These are phyloP conservation scores for Groenewaldozyma tartarivorans DNA, from an alignment of 805 yeast species.

Conservation along the genomic window DNA sequence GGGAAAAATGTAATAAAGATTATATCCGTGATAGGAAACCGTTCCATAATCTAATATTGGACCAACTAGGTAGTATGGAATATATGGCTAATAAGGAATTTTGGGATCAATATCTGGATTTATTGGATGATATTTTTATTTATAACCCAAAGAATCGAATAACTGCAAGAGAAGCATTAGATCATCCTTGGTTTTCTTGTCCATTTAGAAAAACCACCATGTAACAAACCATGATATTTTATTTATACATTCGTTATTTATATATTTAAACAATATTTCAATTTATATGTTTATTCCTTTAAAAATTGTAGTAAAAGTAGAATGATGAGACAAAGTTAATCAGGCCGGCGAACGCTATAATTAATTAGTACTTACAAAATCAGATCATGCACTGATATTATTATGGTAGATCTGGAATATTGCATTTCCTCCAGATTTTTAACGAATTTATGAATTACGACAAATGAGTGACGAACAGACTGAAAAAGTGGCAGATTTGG, in stretches of 20 bases:
- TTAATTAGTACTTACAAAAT: too few species aligned
- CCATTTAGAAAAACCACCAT: too few species aligned
- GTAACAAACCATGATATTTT: too few species aligned
- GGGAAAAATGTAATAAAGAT: conserved; percentile 26
- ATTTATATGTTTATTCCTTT: conserved; percentile 2
- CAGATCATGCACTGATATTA: too few species aligned
- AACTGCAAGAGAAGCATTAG: conserved; percentile 65
- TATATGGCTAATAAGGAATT: conserved; percentile 35
- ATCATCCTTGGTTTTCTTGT: conserved; percentile 89
- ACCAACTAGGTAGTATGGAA: conserved; percentile 5
- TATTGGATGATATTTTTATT: conserved; percentile 53
- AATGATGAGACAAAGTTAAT: background rate
- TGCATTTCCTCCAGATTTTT: too few species aligned
- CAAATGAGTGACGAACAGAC: background rate
- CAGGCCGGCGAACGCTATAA: too few species aligned
- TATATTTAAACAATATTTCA: background rate
- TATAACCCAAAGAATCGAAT: conserved; percentile 67
- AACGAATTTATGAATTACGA: too few species aligned
- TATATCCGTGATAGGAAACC: conserved; percentile 30
- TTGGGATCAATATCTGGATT: conserved; percentile 75
- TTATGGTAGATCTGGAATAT: too few species aligned
- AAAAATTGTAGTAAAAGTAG: too few species aligned
- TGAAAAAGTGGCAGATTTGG: background rate
- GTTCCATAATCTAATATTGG: conserved; percentile 21
- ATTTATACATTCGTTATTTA: background rate